Conservation (phyloP, 352 stramenopile genomes). For the Pythium biforme region DNA sequence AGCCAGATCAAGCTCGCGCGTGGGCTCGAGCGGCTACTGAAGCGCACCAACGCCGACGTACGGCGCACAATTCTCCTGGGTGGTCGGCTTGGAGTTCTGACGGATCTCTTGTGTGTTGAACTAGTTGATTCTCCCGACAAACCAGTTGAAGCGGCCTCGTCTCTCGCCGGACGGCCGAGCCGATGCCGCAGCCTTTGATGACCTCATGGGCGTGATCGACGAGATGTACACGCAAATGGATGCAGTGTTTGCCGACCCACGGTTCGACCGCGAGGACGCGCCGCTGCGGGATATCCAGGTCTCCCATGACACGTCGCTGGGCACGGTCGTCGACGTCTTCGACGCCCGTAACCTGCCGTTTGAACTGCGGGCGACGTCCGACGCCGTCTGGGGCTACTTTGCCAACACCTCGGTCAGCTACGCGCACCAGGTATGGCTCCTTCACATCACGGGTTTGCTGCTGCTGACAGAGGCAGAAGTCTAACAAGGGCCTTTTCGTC, state of each 20-base stretch:
- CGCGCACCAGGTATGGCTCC: constrained; percentile 13
- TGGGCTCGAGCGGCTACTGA: constrained; percentile 21
- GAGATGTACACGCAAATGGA: constrained; percentile 18
- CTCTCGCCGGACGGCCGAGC: constrained; percentile 2
- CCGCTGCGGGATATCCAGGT: constrained; percentile 25
- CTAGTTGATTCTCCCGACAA: constrained; percentile 17
- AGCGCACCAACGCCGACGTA: constrained; percentile 27
- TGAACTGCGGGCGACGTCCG: constrained; percentile 11
- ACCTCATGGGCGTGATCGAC: constrained; percentile 18
- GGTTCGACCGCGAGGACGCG: constrained; percentile 10
- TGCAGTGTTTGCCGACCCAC: constrained; percentile 14
- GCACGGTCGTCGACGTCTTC: constrained; percentile 26
- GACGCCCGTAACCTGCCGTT: constrained; percentile 28
- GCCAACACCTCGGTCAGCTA: constrained; percentile 19
- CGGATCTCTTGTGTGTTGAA: not conserved
- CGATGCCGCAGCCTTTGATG: constrained; percentile 18
- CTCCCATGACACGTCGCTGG: constrained; percentile 3
- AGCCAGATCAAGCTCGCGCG: constrained; percentile 60
- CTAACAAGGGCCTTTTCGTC: not conserved
- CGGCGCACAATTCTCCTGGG: not conserved
- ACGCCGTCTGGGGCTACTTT: constrained; percentile 29
- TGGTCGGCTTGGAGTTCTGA: not conserved
- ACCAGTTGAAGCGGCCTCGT: constrained; percentile 20
- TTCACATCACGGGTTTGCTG: too few species aligned
- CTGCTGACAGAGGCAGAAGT: too few species aligned